These are phyloP conservation scores for Amanita pseudoporphyria DNA, from an alignment of 768 basidiomycete species.

Conservation along the genomic window DNA sequence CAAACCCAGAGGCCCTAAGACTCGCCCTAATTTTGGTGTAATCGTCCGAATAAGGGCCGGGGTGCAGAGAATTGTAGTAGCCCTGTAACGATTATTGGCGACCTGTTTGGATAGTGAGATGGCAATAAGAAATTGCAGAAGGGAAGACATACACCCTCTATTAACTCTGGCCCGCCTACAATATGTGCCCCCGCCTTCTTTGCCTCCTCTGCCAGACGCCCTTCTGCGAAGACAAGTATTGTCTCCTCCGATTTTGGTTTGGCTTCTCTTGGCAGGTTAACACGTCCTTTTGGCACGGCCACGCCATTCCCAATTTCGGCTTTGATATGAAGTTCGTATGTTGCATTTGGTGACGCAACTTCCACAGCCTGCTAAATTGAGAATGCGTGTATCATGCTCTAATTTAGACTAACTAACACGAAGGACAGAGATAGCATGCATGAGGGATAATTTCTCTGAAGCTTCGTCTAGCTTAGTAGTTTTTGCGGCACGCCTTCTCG, in stretches of 20 bases:
- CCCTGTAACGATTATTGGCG: conserved; percentile 60
- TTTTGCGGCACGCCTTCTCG: conserved; percentile 46
- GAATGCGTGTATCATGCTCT: background rate
- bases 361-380: conserved; percentile 59
- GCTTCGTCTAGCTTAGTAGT: conserved; percentile 48
- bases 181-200: conserved; percentile 81
- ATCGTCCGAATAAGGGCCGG: conserved; percentile 71
- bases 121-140: background rate
- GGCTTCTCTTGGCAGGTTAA: conserved; percentile 75
- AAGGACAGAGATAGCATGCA: conserved; percentile 59
- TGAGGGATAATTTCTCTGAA: conserved; percentile 54
- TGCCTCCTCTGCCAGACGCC: conserved; percentile 72
- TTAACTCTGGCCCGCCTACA: conserved; percentile 84
- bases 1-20: conserved; percentile 78
- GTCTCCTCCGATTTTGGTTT: conserved; percentile 62
- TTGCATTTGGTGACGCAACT: conserved; percentile 63
- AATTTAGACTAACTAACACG: conserved; percentile 40
- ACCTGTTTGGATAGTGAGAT: conserved; percentile 38
- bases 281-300: conserved; percentile 83
- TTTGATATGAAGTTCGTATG: conserved; percentile 74
- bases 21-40: conserved; percentile 69
- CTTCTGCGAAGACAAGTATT: conserved; percentile 92
- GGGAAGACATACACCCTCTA: conserved; percentile 59
- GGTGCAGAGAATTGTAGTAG: conserved; percentile 79
- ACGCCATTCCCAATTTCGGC: conserved; percentile 72